These are phyloP conservation scores for Candida vaughaniae DNA, from an alignment of 805 yeast species.

Conservation along the genomic window DNA sequence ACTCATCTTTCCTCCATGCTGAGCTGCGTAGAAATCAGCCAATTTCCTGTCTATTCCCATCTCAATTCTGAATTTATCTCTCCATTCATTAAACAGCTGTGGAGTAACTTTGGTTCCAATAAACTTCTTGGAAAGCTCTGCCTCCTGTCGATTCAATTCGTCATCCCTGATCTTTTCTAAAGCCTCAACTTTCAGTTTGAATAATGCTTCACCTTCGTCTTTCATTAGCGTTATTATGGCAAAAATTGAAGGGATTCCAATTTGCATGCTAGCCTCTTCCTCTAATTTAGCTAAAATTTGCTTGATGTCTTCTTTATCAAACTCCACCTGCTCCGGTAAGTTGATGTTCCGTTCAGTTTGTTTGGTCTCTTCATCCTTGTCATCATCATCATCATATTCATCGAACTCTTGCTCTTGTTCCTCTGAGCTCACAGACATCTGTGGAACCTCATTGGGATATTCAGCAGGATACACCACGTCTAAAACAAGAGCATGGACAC, in stretches of 20 bases:
- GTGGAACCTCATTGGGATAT: slow-evolving; percentile 83
- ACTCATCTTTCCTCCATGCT: slow-evolving; percentile 75
- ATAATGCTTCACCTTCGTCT: slow-evolving; percentile 73
- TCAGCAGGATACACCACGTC: slow-evolving; percentile 69
- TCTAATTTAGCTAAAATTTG: slow-evolving; percentile 39
- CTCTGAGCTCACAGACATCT: slow-evolving; percentile 42
- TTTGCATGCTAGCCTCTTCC: slow-evolving; percentile 68
- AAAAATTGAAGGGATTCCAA: slow-evolving; percentile 92
- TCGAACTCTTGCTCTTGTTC: slow-evolving; percentile 28
- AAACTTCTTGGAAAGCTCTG: slow-evolving; percentile 85
- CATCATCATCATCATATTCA: slow-evolving; percentile 25
- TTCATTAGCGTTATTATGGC: slow-evolving; percentile 74
- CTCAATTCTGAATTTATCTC: slow-evolving; percentile 67
- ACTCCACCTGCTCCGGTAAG: slow-evolving; percentile 57
- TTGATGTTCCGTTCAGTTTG: slow-evolving; percentile 46
- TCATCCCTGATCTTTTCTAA: slow-evolving; percentile 46
- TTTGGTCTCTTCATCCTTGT: slow-evolving; percentile 40
- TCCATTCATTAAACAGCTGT: slow-evolving; percentile 75
- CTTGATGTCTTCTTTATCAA: slow-evolving; percentile 49
- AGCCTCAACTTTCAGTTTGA: slow-evolving; percentile 43
- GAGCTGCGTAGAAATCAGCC: slow-evolving; percentile 47
- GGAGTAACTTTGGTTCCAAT: slow-evolving; percentile 85
- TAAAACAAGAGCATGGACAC: slow-evolving; percentile 55
- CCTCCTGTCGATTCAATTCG: slow-evolving; percentile 62
- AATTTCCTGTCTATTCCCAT: slow-evolving; percentile 65